Percentiles rank a stretch among this genome's conserved stretches.
Evolutionary conservation across 2,329 filamentous ascomycete species (phyloP).

Genomic region (Chaetomium globosum): DNA sequence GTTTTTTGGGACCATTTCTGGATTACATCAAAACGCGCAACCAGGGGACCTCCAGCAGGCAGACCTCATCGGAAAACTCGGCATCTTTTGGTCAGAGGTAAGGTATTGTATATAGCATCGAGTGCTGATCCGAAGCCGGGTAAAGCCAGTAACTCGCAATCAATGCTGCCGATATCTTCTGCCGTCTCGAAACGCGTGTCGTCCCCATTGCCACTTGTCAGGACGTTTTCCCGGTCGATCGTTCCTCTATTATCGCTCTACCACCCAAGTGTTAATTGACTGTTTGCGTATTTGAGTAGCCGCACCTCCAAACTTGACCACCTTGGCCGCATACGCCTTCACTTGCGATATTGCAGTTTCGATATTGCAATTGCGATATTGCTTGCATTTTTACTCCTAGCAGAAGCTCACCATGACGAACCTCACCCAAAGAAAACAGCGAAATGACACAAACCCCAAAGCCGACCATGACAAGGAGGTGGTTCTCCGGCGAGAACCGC

Average conservation of each 20-base stretch:
- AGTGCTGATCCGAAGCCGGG: conserved; percentile 3
- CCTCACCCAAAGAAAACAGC: neutral
- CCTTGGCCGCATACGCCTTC: neutral
- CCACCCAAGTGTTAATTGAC: neutral
- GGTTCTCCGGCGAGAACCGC: conserved; percentile 22
- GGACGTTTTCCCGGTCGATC: neutral
- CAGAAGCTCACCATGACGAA: neutral
- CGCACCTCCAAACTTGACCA: neutral
- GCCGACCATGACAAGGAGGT: neutral
- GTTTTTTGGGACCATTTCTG: neutral
- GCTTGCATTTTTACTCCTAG: too few relatives aligned
- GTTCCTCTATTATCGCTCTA: neutral
- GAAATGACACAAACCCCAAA: neutral
- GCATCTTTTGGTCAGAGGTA: neutral
- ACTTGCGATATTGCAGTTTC: neutral
- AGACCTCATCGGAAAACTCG: neutral
- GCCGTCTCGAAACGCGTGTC: neutral
- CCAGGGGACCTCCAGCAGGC: too few relatives aligned
- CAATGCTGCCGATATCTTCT: neutral
- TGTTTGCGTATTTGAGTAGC: neutral
- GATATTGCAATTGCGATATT: neutral
- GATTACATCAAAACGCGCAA: neutral
- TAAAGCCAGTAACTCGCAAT: neutral
- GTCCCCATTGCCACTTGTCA: conserved; percentile 1
- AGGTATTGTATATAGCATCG: neutral